Evolutionary conservation across 495 filamentous ascomycete genomes (phyloP).

Genomic region (Tuber indicum): DNA sequence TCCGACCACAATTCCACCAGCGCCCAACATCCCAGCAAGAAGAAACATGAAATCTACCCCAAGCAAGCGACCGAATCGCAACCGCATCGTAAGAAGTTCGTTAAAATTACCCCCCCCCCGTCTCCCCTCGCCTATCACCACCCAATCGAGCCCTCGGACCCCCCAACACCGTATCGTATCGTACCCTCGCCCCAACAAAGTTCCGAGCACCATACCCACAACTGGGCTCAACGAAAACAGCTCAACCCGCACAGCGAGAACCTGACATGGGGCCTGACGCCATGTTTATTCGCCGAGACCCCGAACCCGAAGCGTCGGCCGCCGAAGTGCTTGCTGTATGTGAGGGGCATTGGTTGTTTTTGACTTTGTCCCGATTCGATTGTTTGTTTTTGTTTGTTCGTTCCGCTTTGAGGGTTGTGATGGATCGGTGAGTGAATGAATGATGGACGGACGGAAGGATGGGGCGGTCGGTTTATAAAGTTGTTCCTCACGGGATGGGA

Average conservation of each 20-base stretch:
- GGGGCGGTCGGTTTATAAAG: neutral
- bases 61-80: neutral
- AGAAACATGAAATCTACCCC: neutral
- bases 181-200: no score
- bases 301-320: conserved; percentile 36
- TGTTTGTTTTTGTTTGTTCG: neutral
- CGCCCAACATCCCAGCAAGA: neutral
- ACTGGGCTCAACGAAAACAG: conserved; percentile 35
- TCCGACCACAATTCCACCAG: neutral
- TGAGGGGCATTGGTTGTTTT: conserved; percentile 30
- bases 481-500: no score
- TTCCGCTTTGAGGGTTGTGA: neutral
- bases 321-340: conserved; percentile 29
- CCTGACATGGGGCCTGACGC: conserved; percentile 34
- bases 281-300: conserved; percentile 34
- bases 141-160: neutral
- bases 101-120: neutral
- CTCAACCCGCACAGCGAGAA: conserved; percentile 37
- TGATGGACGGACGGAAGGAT: no score
- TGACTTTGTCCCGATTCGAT: neutral
- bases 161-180: no score
- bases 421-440: no score
- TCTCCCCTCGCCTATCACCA: neutral
- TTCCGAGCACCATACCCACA: neutral
- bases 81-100: neutral